Evolutionary conservation across 495 filamentous ascomycete species (phyloP), one percentile per base, ranked within the genome.

Genomic region (Penicillium bialowiezense): DNA sequence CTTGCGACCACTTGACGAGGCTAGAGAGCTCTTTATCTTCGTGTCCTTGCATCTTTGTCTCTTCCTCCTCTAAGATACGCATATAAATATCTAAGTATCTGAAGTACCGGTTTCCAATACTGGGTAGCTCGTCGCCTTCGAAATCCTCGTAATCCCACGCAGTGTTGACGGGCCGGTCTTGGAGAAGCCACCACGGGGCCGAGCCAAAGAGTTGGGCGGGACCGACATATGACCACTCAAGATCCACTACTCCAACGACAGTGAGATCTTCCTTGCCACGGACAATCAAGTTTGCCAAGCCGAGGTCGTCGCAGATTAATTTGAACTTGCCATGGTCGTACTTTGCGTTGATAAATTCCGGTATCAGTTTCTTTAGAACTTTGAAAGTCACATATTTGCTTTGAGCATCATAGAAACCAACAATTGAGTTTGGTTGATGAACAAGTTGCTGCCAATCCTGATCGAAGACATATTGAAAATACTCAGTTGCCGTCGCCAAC

Each of bases 101-200:
- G 33, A 63, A 58, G 43, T 65, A 71, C 40, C 60, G 56, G 43
- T 31, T 14, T 13, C 41, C 43, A 41, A 65, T 53, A 33, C 58
- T 14, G 19, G 66, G 34, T 14, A 36, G 34, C 34, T 36, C 34
- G 7, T 17, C 34, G 34, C 37, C 50, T n/a, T n/a, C n/a, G n/a
- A n/a, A 26, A 26, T n/a, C n/a, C 7, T 52, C 19, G 29, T 5
- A 64, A 35, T 69, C 60, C 65, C 60, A 68, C 3, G 17, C n/a
- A 31, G 15, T 42, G 35, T 65, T 63, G 14, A 65, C 51, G 31
- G 61, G 56, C 17, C 64, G 31, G 23, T 63, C 59, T 48, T 49
- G 57, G 18, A 67, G 59, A 55, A 68, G 56, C 65, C 64, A 73
- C 65, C 58, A 71, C 12, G 66, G 67, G 15, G 62, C 63, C 7